These are phyloP conservation scores for Hortaea sp. DNA, from an alignment of 2,329 filamentous ascomycete species.

Conservation along the genomic window DNA sequence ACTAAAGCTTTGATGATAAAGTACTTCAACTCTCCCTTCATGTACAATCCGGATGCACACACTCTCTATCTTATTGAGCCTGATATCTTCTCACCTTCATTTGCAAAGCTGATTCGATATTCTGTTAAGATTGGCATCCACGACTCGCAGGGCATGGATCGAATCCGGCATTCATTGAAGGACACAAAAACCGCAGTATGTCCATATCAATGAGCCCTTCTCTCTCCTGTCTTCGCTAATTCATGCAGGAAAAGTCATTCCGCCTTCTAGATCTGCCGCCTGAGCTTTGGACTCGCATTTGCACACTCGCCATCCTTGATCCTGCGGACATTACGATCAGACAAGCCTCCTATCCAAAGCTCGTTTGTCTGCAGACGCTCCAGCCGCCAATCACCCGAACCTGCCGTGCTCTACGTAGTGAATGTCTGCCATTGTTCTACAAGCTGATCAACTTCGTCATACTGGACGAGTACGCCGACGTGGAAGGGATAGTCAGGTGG, in stretches of 20 bases:
- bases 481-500: neutral
- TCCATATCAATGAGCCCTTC: neutral
- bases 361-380: neutral
- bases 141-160: too few relatives aligned
- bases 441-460: neutral
- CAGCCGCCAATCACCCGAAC: neutral
- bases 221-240: neutral
- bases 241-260: neutral
- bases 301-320: neutral
- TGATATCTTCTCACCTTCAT: neutral
- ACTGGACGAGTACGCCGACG: neutral
- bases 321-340: neutral
- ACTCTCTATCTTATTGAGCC: neutral
- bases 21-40: too few relatives aligned
- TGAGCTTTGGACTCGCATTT: slow-evolving; percentile 2
- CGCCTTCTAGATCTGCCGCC: slow-evolving; percentile 2
- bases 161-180: too few relatives aligned
- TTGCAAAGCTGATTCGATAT: too few relatives aligned
- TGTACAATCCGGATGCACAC: too few relatives aligned
- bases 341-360: neutral
- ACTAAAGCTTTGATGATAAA: too few relatives aligned
- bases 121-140: too few relatives aligned
- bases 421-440: neutral
- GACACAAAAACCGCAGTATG: too few relatives aligned
- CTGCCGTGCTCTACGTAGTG: neutral